These are phyloP conservation scores for Aspergillus hortae DNA, from an alignment of 2,329 filamentous ascomycete genomes.

Conservation along the genomic window DNA sequence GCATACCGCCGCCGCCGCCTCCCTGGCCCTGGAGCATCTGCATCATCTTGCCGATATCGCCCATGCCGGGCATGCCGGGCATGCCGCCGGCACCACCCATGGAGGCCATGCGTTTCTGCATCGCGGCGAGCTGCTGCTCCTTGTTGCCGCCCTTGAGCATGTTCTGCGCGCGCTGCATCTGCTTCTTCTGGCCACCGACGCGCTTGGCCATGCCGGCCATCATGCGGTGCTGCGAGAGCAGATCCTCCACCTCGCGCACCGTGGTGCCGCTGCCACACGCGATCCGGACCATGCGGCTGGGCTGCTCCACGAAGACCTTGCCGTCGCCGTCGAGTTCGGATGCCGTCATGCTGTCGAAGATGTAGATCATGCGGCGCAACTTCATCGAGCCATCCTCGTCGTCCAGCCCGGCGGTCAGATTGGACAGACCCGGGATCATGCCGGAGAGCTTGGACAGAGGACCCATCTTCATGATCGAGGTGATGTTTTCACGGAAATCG, in stretches of 20 bases:
- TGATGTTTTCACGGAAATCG: slow-evolving; percentile 89
- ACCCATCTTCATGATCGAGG: slow-evolving; percentile 99
- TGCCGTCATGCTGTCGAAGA: slow-evolving; percentile 96
- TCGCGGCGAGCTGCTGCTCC: slow-evolving; percentile 87
- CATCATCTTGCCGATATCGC: slow-evolving; percentile 88
- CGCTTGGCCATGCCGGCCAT: slow-evolving; percentile 99
- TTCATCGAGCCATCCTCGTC: slow-evolving; percentile 94
- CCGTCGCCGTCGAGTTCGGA: slow-evolving; percentile 95
- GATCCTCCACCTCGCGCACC: slow-evolving; percentile 89
- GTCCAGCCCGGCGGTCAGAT: slow-evolving; percentile 93
- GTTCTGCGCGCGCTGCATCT: slow-evolving; percentile 90
- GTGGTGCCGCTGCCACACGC: slow-evolving; percentile 86
- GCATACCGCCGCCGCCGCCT: slow-evolving; percentile 65
- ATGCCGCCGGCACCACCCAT: slow-evolving; percentile 75
- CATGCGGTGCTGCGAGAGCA: slow-evolving; percentile 97
- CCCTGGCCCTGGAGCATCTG: slow-evolving; percentile 86
- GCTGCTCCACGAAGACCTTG: slow-evolving; percentile 89
- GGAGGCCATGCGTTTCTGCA: slow-evolving; percentile 91
- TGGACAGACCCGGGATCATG: slow-evolving; percentile 94
- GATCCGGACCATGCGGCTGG: slow-evolving; percentile 86
- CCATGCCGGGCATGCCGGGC: slow-evolving; percentile 73
- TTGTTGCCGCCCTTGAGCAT: slow-evolving; percentile 90
- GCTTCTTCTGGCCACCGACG: slow-evolving; percentile 96
- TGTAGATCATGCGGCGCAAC: slow-evolving; percentile 97
- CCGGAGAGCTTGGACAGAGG: slow-evolving; percentile 95